Base-by-base conservation (phyloP, 2,329 filamentous ascomycete genomes). In the Byssochlamys sp. region DNA sequence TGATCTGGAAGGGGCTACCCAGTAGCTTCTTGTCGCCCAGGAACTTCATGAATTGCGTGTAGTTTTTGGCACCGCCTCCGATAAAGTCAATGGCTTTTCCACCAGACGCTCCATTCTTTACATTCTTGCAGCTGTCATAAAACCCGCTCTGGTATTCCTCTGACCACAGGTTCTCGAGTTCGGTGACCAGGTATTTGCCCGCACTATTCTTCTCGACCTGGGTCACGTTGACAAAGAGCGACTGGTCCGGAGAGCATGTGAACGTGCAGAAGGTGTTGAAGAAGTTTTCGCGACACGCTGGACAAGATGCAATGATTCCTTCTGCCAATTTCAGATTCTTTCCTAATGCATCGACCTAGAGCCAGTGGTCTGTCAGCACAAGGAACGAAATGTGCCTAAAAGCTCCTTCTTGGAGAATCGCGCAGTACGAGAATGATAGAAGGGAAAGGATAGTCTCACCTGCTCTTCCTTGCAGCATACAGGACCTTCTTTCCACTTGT, bases 221-320 rank as follows among this genome's bases (percentile, higher is more conserved):
- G 10, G 94, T 97, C 50, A 99, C 85, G 67, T 99, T 99, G 71
- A 99, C 80, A 69, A 99, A 99, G 0, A 95, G 79, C 0, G 91
- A 96, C 72, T 99, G 94, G 68, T 99, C 88, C 4, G 95, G 92
- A 3, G 94, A 99, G 77, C 95, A 99, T 2, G 91, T 97, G 69
- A 99, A 97, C 3, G 91, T 95, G 77, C 94, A 99, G 74, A 99
- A 99, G 51, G 95, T 80, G 77, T 99, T 95, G 80, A 90, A 97
- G 79, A 99, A 99, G 78, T 99, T 99, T 67, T 91, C 88, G 74
- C 94, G 95, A 82, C 94, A 99, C 31, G 95, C 94, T 1, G 94
- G 94, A 71, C 94, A 99, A 9, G 91, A 90, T 27, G 91, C 86
- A 70, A 99, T 91, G 69, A 99, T 88, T 59, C 87, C 85, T 65